Evolutionary conservation across 2,329 filamentous ascomycete species (phyloP).

Genomic region (Ceratocystis albifundus): DNA sequence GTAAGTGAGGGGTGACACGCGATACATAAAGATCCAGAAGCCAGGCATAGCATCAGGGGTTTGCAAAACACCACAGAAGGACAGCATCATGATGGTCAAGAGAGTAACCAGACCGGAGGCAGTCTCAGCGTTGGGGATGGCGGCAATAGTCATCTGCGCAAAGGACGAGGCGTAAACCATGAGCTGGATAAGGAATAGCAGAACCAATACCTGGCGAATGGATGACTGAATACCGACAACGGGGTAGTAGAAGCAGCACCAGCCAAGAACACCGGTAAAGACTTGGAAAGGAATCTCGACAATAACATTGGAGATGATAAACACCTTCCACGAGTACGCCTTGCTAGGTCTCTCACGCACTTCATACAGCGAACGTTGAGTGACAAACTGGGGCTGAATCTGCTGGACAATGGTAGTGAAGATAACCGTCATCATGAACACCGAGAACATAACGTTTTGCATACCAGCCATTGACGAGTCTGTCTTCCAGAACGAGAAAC

Average conservation of each 20-base stretch:
- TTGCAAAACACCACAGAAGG: conserved; percentile 56
- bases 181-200: conserved; percentile 53
- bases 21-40: conserved; percentile 73
- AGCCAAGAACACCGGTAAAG: conserved; percentile 51
- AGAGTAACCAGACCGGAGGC: conserved; percentile 53
- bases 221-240: conserved; percentile 40
- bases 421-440: conserved; percentile 66
- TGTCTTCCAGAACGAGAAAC: conserved; percentile 55
- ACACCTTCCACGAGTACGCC: conserved; percentile 63
- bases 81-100: conserved; percentile 45
- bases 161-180: conserved; percentile 63
- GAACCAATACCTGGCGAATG: conserved; percentile 51
- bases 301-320: conserved; percentile 58
- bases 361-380: conserved; percentile 63
- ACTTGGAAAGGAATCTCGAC: conserved; percentile 64
- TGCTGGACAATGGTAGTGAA: conserved; percentile 58
- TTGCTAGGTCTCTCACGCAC: conserved; percentile 64
- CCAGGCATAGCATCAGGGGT: conserved; percentile 46
- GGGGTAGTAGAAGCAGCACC: conserved; percentile 56
- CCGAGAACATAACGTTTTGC: conserved; percentile 61
- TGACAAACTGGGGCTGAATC: conserved; percentile 66
- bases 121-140: conserved; percentile 56
- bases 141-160: conserved; percentile 61
- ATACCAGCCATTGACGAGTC: conserved; percentile 53
- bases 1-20: conserved; percentile 55